phyloP scores from a whole-genome alignment of 225 moss, liverwort and hornwort genomes.

The Physcomitrellopsis africana region DNA sequence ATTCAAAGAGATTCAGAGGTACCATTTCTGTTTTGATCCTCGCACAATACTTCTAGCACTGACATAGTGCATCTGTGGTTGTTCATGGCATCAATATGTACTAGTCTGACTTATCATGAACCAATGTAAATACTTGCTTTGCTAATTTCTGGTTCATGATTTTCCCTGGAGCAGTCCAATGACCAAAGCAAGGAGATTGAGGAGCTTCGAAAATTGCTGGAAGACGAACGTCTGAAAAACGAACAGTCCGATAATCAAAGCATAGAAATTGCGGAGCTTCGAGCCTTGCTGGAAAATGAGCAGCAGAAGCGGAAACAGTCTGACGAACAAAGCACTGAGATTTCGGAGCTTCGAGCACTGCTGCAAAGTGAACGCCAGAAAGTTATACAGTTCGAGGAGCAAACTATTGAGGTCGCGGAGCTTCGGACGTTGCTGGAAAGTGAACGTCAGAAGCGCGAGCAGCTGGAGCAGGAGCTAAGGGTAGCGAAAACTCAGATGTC shows the following conservation, averaged over 20 bases:
- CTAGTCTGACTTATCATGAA: no score
- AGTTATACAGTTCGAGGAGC: conserved; percentile 44
- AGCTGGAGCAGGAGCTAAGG: conserved; percentile 57
- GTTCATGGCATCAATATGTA: no score
- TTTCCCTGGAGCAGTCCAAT: conserved; percentile 23
- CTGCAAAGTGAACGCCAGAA: conserved; percentile 51
- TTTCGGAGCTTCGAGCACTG: conserved; percentile 39
- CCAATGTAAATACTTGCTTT: neutral
- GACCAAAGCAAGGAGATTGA: conserved; percentile 32
- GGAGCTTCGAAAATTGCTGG: conserved; percentile 31
- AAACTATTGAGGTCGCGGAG: conserved; percentile 39
- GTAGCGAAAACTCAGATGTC: conserved; percentile 37
- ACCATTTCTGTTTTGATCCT: neutral
- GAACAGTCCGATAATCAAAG: conserved; percentile 23
- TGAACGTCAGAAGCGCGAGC: conserved; percentile 58
- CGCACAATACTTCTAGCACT: no score
- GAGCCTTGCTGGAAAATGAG: conserved; percentile 33
- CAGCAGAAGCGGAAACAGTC: conserved; percentile 34
- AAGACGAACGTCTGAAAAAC: conserved; percentile 27
- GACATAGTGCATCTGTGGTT: no score
- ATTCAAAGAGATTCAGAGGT: conserved; percentile 40
- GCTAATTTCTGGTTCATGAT: neutral
- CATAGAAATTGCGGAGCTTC: conserved; percentile 41
- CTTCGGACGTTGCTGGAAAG: conserved; percentile 46
- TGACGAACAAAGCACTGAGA: conserved; percentile 32